Conservation (phyloP, 2,329 filamentous ascomycete genomes). For the Sordariomycetes sp. region DNA sequence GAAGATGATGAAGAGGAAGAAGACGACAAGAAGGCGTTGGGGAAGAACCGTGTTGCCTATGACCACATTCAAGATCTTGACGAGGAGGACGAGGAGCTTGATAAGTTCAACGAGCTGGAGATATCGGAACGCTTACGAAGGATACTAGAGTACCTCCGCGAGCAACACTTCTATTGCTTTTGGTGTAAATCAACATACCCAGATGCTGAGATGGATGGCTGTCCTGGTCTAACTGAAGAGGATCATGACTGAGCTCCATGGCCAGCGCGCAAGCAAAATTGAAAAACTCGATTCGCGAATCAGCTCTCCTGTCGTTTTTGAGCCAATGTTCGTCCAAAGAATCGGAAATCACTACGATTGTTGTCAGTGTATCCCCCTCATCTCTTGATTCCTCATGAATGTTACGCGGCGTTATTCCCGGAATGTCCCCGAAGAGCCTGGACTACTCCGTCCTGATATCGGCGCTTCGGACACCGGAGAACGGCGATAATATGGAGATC, state of each 20-base stretch:
- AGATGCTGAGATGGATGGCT: conserved; percentile 69
- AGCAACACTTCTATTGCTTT: conserved; percentile 76
- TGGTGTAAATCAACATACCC: conserved; percentile 88
- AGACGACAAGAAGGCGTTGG: conserved; percentile 63
- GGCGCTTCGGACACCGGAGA: too few relatives aligned
- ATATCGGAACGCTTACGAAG: conserved; percentile 56
- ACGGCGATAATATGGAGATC: too few relatives aligned
- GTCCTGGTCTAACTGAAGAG: conserved; percentile 80
- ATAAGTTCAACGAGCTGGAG: conserved; percentile 66
- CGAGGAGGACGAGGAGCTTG: conserved; percentile 71
- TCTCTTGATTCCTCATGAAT: too few relatives aligned
- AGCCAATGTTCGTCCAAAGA: too few relatives aligned
- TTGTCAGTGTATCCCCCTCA: too few relatives aligned
- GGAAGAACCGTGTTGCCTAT: conserved; percentile 44
- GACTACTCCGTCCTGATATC: too few relatives aligned
- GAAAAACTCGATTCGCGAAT: too few relatives aligned
- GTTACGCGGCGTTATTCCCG: too few relatives aligned
- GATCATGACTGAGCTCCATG: conserved; percentile 48
- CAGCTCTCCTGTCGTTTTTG: too few relatives aligned
- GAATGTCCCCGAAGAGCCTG: too few relatives aligned
- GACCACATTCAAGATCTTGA: conserved; percentile 61
- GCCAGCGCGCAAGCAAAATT: neutral
- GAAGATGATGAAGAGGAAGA: conserved; percentile 62
- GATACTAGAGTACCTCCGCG: conserved; percentile 61
- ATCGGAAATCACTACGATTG: too few relatives aligned